A percentile compares a stretch with the other conserved stretches of the same genome.
phyloP scores from a whole-genome alignment of 495 filamentous ascomycete genomes.

The Cercophora newfieldiana region DNA sequence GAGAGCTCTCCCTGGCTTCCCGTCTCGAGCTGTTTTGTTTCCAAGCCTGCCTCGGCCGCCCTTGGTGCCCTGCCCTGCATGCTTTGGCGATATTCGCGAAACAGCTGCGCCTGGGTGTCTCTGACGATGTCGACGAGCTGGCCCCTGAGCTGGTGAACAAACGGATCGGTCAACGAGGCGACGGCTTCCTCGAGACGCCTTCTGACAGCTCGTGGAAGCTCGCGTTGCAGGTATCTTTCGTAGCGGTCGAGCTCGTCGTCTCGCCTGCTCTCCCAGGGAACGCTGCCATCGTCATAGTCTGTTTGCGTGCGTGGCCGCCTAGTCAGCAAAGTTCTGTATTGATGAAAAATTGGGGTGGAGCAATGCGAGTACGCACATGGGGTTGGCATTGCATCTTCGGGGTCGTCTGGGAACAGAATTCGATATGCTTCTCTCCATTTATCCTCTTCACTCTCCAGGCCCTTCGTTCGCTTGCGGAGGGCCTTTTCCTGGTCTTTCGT shows the following conservation, averaged over 20 bases:
- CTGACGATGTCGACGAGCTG: not conserved
- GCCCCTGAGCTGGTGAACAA: not conserved
- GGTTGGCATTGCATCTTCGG: not conserved
- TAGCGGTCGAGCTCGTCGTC: not conserved
- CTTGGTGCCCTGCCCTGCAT: not conserved
- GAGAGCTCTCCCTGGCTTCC: not conserved
- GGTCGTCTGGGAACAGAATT: not conserved
- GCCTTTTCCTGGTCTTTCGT: not conserved
- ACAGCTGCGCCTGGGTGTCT: not conserved
- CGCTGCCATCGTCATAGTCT: not conserved
- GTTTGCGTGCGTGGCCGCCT: not conserved
- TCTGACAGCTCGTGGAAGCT: not conserved
- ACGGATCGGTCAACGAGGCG: not conserved
- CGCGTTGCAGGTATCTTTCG: not conserved
- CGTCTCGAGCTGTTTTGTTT: not conserved
- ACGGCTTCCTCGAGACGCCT: not conserved
- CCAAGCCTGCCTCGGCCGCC: not conserved
- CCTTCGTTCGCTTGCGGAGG: not conserved
- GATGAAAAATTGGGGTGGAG: not conserved
- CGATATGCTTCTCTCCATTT: not conserved
- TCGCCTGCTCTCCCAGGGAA: not conserved
- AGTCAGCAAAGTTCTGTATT: not conserved
- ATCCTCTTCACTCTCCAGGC: not conserved
- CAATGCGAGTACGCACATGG: not conserved
- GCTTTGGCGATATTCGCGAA: not conserved